Base-by-base conservation (phyloP, 345 rosid species). In the Salix viminalis region DNA sequence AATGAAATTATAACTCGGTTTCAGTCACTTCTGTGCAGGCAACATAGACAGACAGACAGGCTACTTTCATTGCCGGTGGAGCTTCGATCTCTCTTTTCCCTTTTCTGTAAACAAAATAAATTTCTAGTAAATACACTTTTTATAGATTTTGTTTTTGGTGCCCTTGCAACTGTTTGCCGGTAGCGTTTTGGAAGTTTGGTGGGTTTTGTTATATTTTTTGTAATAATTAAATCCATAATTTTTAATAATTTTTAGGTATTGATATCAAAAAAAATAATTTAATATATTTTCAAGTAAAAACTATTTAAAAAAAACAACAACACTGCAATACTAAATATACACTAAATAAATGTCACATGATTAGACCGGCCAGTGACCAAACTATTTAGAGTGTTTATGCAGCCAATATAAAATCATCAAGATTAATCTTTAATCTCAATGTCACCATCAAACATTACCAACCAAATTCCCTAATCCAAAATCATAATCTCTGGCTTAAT, bases 301-400 rank as follows among this genome's bases (percentile, higher is more conserved):
- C 1, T 34, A 5, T 34, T 34, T 34, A 32, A 3, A 32, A 32
- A 34, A 34, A 34, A 34, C 26, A 34, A 34, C 32, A 0, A 30
- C 32, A 30, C 32, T 2, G 3, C 32, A 2, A 30, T 30, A 34
- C 36, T 34, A 34, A 32, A 34, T 34, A 34, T 34, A 4, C 36
- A 34, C 7, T 32, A 48, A 32, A 16, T 26, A 7, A 11, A 71
- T 61, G 26, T 62, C 12, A 2, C 68, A 7, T 30, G 72, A 65
- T 26, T 41, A 61, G 82, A 61, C 76, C 73, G 80, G 81, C 83
- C 77, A 19, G 77, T 12, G 12, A 73, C 82, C 70, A 73, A 76
- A 62, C 14, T 5, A 5, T 42, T 79, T 73, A 79, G 77, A 65
- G 28, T 80, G 71, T 82, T 67, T n/a, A 41, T 67, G 52, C n/a